phyloP scores from a whole-genome alignment of 1,284 basidiomycete genomes.

The Apiotrichum siamense region DNA sequence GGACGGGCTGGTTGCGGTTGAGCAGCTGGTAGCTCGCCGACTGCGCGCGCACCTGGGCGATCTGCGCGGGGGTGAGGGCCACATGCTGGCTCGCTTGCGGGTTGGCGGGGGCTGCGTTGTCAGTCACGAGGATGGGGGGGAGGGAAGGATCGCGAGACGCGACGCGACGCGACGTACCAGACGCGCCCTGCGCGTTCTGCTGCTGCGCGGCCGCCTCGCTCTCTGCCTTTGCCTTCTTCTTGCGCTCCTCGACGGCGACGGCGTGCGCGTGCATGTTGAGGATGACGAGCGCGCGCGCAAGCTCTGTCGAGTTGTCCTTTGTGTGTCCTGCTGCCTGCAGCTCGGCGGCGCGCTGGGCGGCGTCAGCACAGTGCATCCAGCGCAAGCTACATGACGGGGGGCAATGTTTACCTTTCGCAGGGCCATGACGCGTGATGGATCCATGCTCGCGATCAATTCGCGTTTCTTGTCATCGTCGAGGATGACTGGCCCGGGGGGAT shows the following conservation, averaged over 20 bases:
- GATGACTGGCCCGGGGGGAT: constrained; percentile 3
- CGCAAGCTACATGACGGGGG: not conserved
- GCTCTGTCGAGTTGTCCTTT: constrained; percentile 35
- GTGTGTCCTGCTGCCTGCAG: constrained; percentile 38
- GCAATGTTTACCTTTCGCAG: constrained; percentile 30
- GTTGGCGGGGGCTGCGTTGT: constrained; percentile 14
- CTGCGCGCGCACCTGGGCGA: constrained; percentile 76
- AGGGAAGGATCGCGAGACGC: not conserved
- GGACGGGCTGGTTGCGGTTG: constrained; percentile 69
- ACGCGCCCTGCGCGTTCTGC: not conserved
- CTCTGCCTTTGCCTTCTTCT: constrained; percentile 12
- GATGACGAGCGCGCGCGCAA: constrained; percentile 30
- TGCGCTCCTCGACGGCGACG: constrained; percentile 27
- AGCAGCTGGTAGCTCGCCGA: constrained; percentile 85
- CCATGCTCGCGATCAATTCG: constrained; percentile 37
- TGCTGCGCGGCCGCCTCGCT: constrained; percentile 4
- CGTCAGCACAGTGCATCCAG: constrained; percentile 4
- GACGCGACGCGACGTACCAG: constrained; percentile 8
- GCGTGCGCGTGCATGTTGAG: constrained; percentile 35
- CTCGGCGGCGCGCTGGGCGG: constrained; percentile 28
- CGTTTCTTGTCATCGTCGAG: constrained; percentile 37
- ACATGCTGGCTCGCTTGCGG: constrained; percentile 24
- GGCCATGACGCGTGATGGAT: constrained; percentile 20
- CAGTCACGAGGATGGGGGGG: not conserved
- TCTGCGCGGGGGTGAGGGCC: constrained; percentile 74